Conservation (phyloP, 164 flowering plant species). For the Paratinospora sagittata region DNA sequence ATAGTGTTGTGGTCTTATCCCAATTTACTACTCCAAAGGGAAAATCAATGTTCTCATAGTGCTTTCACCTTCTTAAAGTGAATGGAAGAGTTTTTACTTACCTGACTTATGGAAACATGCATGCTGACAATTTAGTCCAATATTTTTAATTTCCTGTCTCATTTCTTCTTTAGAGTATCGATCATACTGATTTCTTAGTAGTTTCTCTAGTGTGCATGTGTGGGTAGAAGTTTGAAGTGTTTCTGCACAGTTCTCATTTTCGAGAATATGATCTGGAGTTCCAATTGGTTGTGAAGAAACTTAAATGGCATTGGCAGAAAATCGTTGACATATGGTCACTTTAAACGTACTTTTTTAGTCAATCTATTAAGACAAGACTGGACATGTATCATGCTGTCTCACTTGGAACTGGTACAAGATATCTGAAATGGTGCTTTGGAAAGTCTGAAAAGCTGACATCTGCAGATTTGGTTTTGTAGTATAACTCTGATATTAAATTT, state of each 20-base stretch:
- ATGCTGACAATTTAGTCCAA: too few relatives aligned
- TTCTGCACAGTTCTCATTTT: neutral
- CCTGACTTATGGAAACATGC: too few relatives aligned
- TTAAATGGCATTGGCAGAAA: neutral
- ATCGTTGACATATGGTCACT: neutral
- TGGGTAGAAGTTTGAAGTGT: neutral
- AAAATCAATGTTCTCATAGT: too few relatives aligned
- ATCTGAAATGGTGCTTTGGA: neutral
- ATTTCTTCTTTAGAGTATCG: too few relatives aligned
- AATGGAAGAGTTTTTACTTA: too few relatives aligned
- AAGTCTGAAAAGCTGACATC: neutral
- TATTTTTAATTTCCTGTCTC: too few relatives aligned
- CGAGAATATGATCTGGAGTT: neutral
- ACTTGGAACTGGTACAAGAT: neutral
- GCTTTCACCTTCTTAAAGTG: too few relatives aligned
- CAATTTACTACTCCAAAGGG: neutral
- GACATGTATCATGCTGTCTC: neutral
- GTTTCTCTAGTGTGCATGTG: neutral
- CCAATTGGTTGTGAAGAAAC: neutral
- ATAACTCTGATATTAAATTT: neutral
- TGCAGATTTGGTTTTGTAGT: neutral
- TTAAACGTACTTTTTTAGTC: neutral
- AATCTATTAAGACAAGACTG: neutral
- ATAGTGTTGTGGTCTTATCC: neutral
- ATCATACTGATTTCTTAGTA: neutral